phyloP scores from a whole-genome alignment of 768 basidiomycete genomes.

The Mycena floridula region DNA sequence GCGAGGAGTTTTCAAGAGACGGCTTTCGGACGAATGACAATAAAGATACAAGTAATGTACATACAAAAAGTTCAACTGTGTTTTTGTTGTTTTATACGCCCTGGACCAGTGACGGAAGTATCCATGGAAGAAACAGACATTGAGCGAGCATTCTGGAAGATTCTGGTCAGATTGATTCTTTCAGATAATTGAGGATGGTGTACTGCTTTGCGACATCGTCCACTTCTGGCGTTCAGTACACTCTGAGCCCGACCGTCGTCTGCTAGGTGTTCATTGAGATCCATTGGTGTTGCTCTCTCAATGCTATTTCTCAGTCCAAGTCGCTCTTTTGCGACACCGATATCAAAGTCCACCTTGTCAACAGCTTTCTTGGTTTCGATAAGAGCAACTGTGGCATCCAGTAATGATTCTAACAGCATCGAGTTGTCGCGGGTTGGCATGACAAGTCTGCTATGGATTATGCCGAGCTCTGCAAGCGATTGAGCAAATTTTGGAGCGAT shows the following conservation, averaged over 20 bases:
- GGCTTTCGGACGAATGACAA: neutral
- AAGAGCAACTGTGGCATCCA: slow-evolving; percentile 66
- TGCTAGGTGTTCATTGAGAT: slow-evolving; percentile 42
- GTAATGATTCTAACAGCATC: slow-evolving; percentile 62
- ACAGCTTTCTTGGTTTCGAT: slow-evolving; percentile 87
- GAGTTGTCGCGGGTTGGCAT: slow-evolving; percentile 92
- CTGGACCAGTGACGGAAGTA: slow-evolving; percentile 51
- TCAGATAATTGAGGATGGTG: too few relatives aligned
- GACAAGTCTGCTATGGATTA: slow-evolving; percentile 70
- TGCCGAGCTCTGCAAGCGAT: slow-evolving; percentile 69
- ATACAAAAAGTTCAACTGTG: slow-evolving; percentile 29
- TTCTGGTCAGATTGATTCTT: neutral
- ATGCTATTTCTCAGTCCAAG: slow-evolving; percentile 44
- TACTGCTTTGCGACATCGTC: slow-evolving; percentile 57
- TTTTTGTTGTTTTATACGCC: slow-evolving; percentile 54
- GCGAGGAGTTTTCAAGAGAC: neutral
- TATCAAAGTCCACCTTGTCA: slow-evolving; percentile 85
- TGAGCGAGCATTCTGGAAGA: slow-evolving; percentile 48
- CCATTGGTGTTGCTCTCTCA: slow-evolving; percentile 30
- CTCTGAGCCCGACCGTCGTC: slow-evolving; percentile 61
- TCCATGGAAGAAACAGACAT: slow-evolving; percentile 75
- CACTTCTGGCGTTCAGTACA: slow-evolving; percentile 52
- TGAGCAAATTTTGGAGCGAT: slow-evolving; percentile 72
- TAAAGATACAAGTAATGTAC: neutral
- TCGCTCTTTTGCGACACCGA: slow-evolving; percentile 60